phyloP scores from a whole-genome alignment of 768 basidiomycete species.

The Mycena belliarum region DNA sequence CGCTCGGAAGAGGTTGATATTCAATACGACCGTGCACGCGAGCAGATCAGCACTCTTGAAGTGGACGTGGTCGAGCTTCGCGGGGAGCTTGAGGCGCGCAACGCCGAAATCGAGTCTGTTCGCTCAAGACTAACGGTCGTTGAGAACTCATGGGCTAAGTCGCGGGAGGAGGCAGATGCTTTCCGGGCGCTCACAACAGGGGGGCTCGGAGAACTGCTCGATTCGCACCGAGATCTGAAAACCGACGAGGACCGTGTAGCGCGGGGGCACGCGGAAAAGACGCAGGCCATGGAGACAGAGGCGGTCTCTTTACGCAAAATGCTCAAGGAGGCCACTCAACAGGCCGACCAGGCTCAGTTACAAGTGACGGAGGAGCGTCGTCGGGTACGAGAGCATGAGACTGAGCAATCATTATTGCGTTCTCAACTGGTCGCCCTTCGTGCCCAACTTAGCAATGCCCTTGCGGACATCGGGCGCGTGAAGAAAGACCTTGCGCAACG shows the following conservation, averaged over 20 bases:
- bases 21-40: constrained; percentile 69
- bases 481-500: constrained; percentile 69
- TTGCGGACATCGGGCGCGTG: constrained; percentile 67
- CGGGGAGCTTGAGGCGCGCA: constrained; percentile 77
- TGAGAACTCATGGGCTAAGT: constrained; percentile 90
- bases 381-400: constrained; percentile 62
- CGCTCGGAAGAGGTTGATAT: constrained; percentile 80
- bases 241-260: constrained; percentile 78
- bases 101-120: constrained; percentile 71
- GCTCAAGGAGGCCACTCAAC: constrained; percentile 75
- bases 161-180: constrained; percentile 90
- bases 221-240: constrained; percentile 83
- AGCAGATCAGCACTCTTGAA: constrained; percentile 71
- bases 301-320: constrained; percentile 72
- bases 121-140: constrained; percentile 70
- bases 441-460: constrained; percentile 65
- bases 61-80: constrained; percentile 76
- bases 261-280: constrained; percentile 80
- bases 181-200: constrained; percentile 86
- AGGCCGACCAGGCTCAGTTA: constrained; percentile 66
- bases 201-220: constrained; percentile 81
- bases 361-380: constrained; percentile 70
- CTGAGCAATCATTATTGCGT: constrained; percentile 62
- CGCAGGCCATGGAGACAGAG: constrained; percentile 80
- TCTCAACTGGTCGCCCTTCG: constrained; percentile 77